Evolutionary conservation across 768 basidiomycete species (phyloP).

Genomic region (Termitomyces eurrhizus): DNA sequence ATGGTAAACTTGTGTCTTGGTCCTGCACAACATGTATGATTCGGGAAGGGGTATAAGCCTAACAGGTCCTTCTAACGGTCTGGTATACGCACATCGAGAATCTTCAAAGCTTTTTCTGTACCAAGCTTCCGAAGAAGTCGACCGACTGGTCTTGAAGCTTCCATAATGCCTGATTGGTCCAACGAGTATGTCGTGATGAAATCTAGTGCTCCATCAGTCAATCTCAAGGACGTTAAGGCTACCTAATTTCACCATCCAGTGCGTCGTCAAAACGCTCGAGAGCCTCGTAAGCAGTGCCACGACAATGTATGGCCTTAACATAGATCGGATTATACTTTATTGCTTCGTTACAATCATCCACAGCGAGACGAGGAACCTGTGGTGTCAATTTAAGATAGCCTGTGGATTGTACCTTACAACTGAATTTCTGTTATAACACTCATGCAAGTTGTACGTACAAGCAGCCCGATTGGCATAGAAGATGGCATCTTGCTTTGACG

Average conservation of each 20-base stretch:
- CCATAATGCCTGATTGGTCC: background rate
- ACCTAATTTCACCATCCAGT: constrained; percentile 24
- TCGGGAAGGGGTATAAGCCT: background rate
- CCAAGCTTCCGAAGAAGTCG: background rate
- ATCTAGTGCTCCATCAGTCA: background rate
- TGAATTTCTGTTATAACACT: background rate
- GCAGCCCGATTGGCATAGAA: constrained; percentile 97
- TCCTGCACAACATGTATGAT: constrained; percentile 16
- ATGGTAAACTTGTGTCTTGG: constrained; percentile 80
- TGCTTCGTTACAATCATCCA: constrained; percentile 89
- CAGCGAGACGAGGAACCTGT: constrained; percentile 75
- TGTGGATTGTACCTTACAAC: constrained; percentile 20
- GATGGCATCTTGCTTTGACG: constrained; percentile 81
- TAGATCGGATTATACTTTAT: constrained; percentile 79
- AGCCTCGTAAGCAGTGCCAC: constrained; percentile 80
- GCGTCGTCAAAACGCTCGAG: constrained; percentile 73
- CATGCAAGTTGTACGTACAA: constrained; percentile 41
- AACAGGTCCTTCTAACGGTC: too few relatives aligned
- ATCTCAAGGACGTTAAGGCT: constrained; percentile 24
- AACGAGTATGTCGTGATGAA: constrained; percentile 3
- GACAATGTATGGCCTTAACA: constrained; percentile 86
- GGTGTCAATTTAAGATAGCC: constrained; percentile 91
- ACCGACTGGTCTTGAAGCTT: background rate
- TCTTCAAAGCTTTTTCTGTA: constrained; percentile 51
- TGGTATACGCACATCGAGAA: constrained; percentile 37